Percentiles rank a stretch among this genome's conserved stretches.
Evolutionary conservation across 2,329 filamentous ascomycete genomes (phyloP).

Genomic region (Paecilomyces formosus): DNA sequence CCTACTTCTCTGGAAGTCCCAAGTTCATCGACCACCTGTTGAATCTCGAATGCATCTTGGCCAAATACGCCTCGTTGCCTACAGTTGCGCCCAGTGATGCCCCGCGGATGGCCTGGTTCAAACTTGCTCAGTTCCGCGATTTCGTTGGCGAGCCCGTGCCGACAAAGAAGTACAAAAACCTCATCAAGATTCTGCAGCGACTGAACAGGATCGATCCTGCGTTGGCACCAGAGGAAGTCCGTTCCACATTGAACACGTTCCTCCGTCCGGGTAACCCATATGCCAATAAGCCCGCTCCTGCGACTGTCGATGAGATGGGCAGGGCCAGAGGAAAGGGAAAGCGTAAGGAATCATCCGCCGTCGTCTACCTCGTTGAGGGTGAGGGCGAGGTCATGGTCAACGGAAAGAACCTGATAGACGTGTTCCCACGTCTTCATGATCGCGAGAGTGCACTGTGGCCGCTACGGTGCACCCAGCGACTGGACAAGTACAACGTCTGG

Average conservation of each 20-base stretch:
- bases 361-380: constrained; percentile 84
- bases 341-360: constrained; percentile 79
- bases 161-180: constrained; percentile 68
- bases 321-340: constrained; percentile 72
- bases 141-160: constrained; percentile 65
- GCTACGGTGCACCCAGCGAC: constrained; percentile 68
- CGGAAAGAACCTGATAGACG: constrained; percentile 72
- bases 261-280: constrained; percentile 67
- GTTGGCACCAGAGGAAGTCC: constrained; percentile 65
- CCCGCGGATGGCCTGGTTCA: constrained; percentile 73
- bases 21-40: constrained; percentile 81
- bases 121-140: constrained; percentile 65
- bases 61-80: constrained; percentile 67
- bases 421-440: constrained; percentile 84
- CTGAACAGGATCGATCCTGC: constrained; percentile 79
- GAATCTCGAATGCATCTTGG: constrained; percentile 61
- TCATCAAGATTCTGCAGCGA: constrained; percentile 67
- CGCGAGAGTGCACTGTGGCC: constrained; percentile 92
- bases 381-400: constrained; percentile 87
- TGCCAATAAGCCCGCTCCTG: constrained; percentile 54
- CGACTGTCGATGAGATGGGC: constrained; percentile 66
- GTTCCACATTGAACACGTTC: constrained; percentile 59
- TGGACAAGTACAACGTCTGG: constrained; percentile 98
- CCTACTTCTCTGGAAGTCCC: constrained; percentile 88
- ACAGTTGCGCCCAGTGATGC: constrained; percentile 57